Evolutionary conservation across 2,329 filamentous ascomycete genomes (phyloP).

Genomic region (Zarea fungicola): DNA sequence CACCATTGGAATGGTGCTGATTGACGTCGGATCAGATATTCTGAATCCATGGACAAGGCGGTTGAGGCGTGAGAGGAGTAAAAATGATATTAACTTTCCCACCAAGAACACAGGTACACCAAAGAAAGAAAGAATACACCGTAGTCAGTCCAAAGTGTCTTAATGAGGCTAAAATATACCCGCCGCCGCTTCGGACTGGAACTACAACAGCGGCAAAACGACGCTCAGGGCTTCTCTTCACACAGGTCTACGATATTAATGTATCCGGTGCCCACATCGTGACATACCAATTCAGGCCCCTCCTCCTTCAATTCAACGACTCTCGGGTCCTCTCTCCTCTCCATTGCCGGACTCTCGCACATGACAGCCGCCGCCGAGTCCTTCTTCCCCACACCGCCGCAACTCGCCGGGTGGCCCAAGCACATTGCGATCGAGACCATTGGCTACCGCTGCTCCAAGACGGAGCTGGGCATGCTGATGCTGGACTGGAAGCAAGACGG

Average conservation of each 20-base stretch:
- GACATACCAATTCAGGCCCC: slow-evolving; percentile 31
- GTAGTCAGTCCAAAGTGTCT: too few relatives aligned
- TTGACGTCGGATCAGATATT: slow-evolving; percentile 52
- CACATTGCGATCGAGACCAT: slow-evolving; percentile 11
- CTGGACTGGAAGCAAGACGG: slow-evolving; percentile 38
- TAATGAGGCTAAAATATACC: not conserved
- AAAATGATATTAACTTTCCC: slow-evolving; percentile 45
- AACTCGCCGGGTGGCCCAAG: slow-evolving; percentile 36
- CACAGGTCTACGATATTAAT: slow-evolving; percentile 46
- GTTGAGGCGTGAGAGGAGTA: slow-evolving; percentile 31
- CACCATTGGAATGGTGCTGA: slow-evolving; percentile 40
- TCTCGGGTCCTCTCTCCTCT: slow-evolving; percentile 48
- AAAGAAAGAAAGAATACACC: too few relatives aligned
- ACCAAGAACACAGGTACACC: slow-evolving; percentile 51
- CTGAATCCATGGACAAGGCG: slow-evolving; percentile 43
- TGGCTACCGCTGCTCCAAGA: slow-evolving; percentile 37
- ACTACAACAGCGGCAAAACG: slow-evolving; percentile 21
- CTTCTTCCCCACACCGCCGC: slow-evolving; percentile 15
- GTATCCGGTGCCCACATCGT: slow-evolving; percentile 36
- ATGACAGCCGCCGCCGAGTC: slow-evolving; percentile 14
- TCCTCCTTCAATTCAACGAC: slow-evolving; percentile 37
- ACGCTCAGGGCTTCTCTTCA: slow-evolving; percentile 37
- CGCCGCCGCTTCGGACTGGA: slow-evolving; percentile 40
- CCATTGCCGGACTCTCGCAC: slow-evolving; percentile 40
- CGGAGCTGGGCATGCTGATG: slow-evolving; percentile 45